Evolutionary conservation across 2,329 filamentous ascomycete genomes (phyloP).

Genomic region (Chrysoporthe deuterocubensis): DNA sequence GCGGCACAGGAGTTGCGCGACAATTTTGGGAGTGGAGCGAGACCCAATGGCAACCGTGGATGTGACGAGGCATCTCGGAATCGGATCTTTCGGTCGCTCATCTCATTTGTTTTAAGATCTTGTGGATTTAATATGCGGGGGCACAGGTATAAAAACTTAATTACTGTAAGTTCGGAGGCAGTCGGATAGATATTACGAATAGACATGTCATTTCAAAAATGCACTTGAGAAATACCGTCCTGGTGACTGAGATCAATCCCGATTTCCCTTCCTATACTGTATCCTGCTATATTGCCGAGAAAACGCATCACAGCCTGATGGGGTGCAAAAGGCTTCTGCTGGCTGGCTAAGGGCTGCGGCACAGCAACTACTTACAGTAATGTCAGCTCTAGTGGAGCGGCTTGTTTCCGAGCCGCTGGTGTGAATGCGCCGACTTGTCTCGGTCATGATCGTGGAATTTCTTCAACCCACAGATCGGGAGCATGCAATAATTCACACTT

Average conservation of each 20-base stretch:
- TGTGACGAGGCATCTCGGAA: neutral
- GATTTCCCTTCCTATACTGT: too few species aligned
- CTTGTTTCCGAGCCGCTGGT: neutral
- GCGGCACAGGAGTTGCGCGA: conserved; percentile 42
- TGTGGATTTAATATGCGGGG: too few species aligned
- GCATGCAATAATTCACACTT: too few species aligned
- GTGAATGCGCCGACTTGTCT: neutral
- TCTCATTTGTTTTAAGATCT: too few species aligned
- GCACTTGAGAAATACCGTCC: too few species aligned
- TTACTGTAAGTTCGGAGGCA: neutral
- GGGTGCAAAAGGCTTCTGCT: too few species aligned
- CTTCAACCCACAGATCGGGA: neutral
- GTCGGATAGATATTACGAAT: neutral
- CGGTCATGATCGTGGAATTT: neutral
- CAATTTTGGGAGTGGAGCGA: conserved; percentile 49
- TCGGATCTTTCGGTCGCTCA: neutral
- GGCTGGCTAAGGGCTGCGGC: too few species aligned
- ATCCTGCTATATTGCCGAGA: too few species aligned
- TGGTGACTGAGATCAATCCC: too few species aligned
- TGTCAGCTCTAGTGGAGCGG: too few species aligned
- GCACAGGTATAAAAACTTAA: too few species aligned
- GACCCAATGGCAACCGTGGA: conserved; percentile 40
- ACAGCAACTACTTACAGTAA: neutral
- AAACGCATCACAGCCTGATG: too few species aligned
- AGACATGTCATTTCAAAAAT: neutral